A percentile compares a stretch with the other conserved stretches of the same genome.
These are phyloP conservation scores for Paracamarosporium sp. DNA, from an alignment of 2,329 filamentous ascomycete species.

Conservation along the genomic window DNA sequence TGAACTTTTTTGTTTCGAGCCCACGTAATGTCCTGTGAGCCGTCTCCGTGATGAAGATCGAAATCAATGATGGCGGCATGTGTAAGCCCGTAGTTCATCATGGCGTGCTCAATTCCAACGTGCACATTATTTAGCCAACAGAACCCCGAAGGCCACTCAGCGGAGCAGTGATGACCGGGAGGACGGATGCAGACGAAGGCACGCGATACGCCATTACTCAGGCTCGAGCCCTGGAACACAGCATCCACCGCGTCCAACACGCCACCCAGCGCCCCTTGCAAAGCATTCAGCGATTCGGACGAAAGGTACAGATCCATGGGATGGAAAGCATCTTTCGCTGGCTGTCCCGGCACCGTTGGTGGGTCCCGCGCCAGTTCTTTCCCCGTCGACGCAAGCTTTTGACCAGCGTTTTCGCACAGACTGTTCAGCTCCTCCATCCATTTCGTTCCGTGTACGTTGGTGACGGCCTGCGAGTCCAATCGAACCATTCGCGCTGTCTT, in stretches of 20 bases:
- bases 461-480: conserved; percentile 78
- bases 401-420: conserved; percentile 83
- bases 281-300: conserved; percentile 80
- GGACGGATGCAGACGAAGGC: conserved; percentile 93
- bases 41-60: conserved; percentile 56
- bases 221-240: conserved; percentile 67
- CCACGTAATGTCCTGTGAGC: conserved; percentile 95
- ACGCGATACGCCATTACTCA: conserved; percentile 66
- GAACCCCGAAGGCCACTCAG: conserved; percentile 88
- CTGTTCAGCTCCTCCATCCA: conserved; percentile 93
- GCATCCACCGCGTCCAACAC: conserved; percentile 92
- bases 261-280: conserved; percentile 90
- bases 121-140: conserved; percentile 99
- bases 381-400: conserved; percentile 75
- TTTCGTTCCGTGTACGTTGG: conserved; percentile 85
- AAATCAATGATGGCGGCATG: conserved; percentile 76
- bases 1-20: conserved; percentile 78
- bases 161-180: conserved; percentile 94
- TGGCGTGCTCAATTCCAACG: conserved; percentile 91
- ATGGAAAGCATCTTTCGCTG: conserved; percentile 74
- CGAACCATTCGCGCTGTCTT: conserved; percentile 77
- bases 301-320: conserved; percentile 92
- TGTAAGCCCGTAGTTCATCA: conserved; percentile 82
- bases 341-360: conserved; percentile 42
- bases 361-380: conserved; percentile 74